Evolutionary conservation across 441 rosid genomes (phyloP).

Genomic region (Pelargonium citronellum): DNA sequence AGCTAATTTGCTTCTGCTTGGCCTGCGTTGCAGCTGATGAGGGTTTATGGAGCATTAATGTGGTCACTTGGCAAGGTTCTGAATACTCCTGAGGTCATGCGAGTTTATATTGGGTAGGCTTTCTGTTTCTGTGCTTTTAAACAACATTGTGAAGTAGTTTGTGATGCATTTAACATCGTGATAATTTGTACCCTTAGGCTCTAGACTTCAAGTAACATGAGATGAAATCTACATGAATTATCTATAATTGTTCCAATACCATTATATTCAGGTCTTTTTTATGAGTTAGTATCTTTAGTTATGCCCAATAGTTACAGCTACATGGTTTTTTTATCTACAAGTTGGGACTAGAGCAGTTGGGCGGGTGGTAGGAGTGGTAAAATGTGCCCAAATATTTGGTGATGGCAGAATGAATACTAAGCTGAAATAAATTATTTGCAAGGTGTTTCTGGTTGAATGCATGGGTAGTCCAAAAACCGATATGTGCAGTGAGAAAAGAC

Average conservation of each 20-base stretch:
- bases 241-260: background rate
- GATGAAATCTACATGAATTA: background rate
- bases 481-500: background rate
- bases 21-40: slow-evolving; percentile 61
- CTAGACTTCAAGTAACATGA: background rate
- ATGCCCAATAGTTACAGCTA: background rate
- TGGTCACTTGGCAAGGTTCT: slow-evolving; percentile 98
- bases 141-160: background rate
- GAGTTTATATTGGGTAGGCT: slow-evolving; percentile 89
- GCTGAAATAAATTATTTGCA: background rate
- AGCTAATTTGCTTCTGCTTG: slow-evolving; percentile 5
- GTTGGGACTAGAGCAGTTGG: background rate
- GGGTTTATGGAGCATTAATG: slow-evolving; percentile 97
- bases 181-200: background rate
- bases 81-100: slow-evolving; percentile 85
- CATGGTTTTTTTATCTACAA: background rate
- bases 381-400: background rate
- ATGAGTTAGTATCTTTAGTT: background rate
- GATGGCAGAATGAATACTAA: background rate
- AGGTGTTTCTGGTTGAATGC: background rate
- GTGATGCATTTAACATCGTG: background rate
- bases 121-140: slow-evolving; percentile 6
- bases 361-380: background rate
- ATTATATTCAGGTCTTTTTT: background rate
- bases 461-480: background rate